Percentiles rank a stretch among this genome's conserved stretches.
phyloP scores from a whole-genome alignment of 108 stramenopile species.

The Conticribra weissflogii region DNA sequence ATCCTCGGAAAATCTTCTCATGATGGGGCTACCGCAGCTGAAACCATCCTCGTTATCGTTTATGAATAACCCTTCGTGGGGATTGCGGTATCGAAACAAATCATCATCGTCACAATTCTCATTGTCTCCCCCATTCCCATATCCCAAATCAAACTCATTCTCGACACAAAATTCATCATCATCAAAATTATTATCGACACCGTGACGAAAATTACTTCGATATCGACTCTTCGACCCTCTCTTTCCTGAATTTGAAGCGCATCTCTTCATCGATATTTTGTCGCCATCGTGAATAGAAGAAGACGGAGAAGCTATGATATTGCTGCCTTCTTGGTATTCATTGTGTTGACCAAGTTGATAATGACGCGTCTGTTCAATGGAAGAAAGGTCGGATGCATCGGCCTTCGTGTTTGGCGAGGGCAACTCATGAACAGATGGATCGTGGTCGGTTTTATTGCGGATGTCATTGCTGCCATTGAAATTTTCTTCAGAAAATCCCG shows the following conservation, averaged over 20 bases:
- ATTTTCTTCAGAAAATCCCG: constrained; percentile 6
- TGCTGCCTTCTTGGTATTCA: not conserved
- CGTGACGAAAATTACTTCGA: not conserved
- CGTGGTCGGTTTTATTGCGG: too few species aligned
- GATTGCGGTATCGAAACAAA: not conserved
- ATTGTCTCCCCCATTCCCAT: not conserved
- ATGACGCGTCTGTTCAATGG: constrained; percentile 29
- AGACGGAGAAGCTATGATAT: not conserved
- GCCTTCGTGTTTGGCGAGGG: too few species aligned
- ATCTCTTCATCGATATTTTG: constrained; percentile 14
- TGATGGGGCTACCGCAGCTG: constrained; percentile 28
- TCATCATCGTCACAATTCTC: constrained; percentile 2
- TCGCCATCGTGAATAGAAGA: not conserved
- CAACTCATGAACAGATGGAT: too few species aligned
- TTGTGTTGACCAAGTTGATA: not conserved
- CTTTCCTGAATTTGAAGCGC: constrained; percentile 35
- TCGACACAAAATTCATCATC: not conserved
- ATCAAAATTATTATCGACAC: not conserved
- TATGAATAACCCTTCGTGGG: not conserved
- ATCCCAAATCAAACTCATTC: constrained; percentile 4
- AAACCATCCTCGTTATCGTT: constrained; percentile 10
- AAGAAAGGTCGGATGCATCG: not conserved
- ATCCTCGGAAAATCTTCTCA: constrained; percentile 8
- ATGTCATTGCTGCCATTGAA: not conserved
- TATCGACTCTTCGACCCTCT: constrained; percentile 22